Evolutionary conservation across 2,329 filamentous ascomycete species (phyloP), one percentile per base, ranked within the genome.

Genomic region (Neobulgaria alba): DNA sequence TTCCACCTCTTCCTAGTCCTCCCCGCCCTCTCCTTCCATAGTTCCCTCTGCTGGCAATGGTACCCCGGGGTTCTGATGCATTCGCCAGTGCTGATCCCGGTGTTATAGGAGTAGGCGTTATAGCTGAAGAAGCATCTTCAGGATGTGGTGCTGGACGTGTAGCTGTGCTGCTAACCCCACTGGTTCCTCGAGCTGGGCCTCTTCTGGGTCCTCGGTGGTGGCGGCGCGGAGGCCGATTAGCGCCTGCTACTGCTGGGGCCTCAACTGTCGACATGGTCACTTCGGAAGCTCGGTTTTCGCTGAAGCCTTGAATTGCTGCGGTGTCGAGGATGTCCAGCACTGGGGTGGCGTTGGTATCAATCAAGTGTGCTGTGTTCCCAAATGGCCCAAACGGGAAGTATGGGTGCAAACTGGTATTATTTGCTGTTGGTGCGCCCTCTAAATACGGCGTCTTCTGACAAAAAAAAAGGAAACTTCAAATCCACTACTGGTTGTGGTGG

Each of bases 371-470:
- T n/a, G n/a, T n/a, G n/a, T n/a, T n/a, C n/a, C n/a, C n/a, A n/a
- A n/a, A n/a, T n/a, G n/a, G n/a, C n/a, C n/a, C n/a, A n/a, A n/a
- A n/a, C n/a, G n/a, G n/a, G n/a, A n/a, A n/a, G n/a, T n/a, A n/a
- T n/a, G n/a, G n/a, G n/a, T n/a, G n/a, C n/a, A n/a, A n/a, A n/a
- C n/a, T n/a, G n/a, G n/a, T 34, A 26, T n/a, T 17, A 32, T 37
- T 33, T 15, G 14, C 10, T 34, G 3, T 29, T 3, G 33, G 21
- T 57, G 55, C 55, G 53, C 51, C 51, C 53, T 50, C 29, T 16
- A 48, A 55, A 58, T 58, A 57, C 42, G 55, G 55, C 54, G 55
- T 42, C 55, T 58, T 57, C 53, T 38, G 32, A 57, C 14, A 41
- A 31, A 34, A 51, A 53, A 38, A 42, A 39, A 54, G 47, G 31